Evolutionary conservation across 78 protist genomes (phyloP), one percentile per base, ranked within the genome.

Genomic region (Dictyostelium citrinum): DNA sequence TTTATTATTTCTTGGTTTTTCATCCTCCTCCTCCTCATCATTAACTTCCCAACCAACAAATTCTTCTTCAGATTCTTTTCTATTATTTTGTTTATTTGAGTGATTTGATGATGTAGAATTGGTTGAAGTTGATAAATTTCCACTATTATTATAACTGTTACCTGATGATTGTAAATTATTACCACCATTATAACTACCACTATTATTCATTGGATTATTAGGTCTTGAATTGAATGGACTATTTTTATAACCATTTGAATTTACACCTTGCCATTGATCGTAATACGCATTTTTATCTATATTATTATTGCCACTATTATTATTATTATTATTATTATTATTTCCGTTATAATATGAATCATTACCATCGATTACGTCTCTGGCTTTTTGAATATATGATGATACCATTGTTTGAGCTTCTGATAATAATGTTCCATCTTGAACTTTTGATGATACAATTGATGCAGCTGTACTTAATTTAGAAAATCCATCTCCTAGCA

Each of bases 311-410:
- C 27, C 51, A 14, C 11, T 29, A 12, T 49, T 24, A 37, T 49
- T 24, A 51, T 35, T 10, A 43, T 31, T 58, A 76, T 14, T 58
- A 58, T 20, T 58, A 58, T 58, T 3, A 22, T 14, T 4, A 58
- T 20, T 58, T 27, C 37, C 11, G 1, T 9, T 16, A 70, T 31
- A 11, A 33, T 33, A 33, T 70, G 45, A 27, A 0, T 55, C 84
- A 58, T 80, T 80, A 35, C 84, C 84, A 35, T 80, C 72, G 4
- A 80, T 35, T 5, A 35, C 84, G 58, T 78, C 93, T 46, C 51
- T 88, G 29, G 93, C 93, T 68, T 88, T 88, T 78, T 88, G 93
- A 35, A 88, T 61, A 49, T 88, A 88, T 2, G 27, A 64, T 61
- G 84, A 49, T 27, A 88, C 71, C 71, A 88, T 35, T 3, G 55